phyloP scores from a whole-genome alignment of 306 rosid genomes.

The Ormosia semicastrata region DNA sequence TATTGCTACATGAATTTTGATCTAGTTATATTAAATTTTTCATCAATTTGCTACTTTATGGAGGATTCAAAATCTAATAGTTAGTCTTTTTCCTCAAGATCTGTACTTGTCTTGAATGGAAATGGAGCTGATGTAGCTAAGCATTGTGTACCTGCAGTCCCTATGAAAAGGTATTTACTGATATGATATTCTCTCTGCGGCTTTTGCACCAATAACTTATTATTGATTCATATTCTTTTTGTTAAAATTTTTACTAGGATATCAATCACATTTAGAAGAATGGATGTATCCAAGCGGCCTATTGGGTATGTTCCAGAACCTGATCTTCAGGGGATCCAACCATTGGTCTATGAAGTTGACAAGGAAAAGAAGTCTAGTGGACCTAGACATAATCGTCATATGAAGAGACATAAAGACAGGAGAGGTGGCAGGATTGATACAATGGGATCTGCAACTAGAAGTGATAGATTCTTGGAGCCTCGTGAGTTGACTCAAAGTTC shows the following conservation, averaged over 20 bases:
- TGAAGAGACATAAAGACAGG: conserved; percentile 42
- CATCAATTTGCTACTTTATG: background rate
- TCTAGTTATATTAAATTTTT: background rate
- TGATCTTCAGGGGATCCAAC: conserved; percentile 77
- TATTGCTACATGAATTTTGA: background rate
- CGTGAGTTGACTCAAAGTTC: conserved; percentile 40
- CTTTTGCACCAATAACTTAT: background rate
- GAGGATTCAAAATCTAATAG: conserved; percentile 30
- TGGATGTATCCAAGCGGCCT: conserved; percentile 73
- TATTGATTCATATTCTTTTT: conserved; percentile 14
- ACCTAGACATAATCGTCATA: conserved; percentile 36
- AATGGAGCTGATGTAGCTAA: conserved; percentile 93
- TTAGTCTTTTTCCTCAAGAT: conserved; percentile 49
- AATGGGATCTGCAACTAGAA: conserved; percentile 45
- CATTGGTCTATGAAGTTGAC: conserved; percentile 60
- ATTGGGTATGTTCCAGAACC: conserved; percentile 56
- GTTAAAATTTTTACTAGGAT: conserved; percentile 48
- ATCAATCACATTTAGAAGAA: conserved; percentile 94
- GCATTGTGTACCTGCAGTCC: conserved; percentile 97
- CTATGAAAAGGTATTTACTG: conserved; percentile 56
- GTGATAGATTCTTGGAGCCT: conserved; percentile 42
- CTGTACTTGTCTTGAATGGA: conserved; percentile 92
- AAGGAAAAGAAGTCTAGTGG: conserved; percentile 33
- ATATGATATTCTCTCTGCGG: background rate
- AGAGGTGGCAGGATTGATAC: conserved; percentile 50